Evolutionary conservation across 495 filamentous ascomycete species (phyloP), one percentile per base, ranked within the genome.

Genomic region (Niebla homalea): DNA sequence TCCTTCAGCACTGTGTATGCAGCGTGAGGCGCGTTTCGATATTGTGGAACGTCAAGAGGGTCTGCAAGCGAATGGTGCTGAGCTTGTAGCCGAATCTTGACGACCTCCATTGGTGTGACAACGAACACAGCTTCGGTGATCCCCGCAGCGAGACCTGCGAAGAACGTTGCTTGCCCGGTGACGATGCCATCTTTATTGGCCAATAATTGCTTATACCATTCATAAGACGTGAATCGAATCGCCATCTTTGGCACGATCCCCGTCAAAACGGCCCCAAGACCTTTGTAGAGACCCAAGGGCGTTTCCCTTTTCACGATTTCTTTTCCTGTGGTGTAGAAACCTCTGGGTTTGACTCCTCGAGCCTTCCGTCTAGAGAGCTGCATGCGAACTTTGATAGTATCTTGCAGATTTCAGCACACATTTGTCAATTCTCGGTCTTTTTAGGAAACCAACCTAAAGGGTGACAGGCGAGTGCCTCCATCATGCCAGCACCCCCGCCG

Each of bases 221-320:
- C 93, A 66, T 95, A 99, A 53, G 85, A 92, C 26, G 93, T 95
- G 70, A 99, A 99, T 16, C 92, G 87, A 60, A 97, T 97, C 48
- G 92, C 93, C 92, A 99, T 99, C 71, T 99, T 99, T 14, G 92
- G 92, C 32, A 99, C 82, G 67, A 99, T 99, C 51, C 92, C 92
- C 18, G 90, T 95, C 45, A 96, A 65, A 49, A 99, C 92, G 45
- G 92, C 92, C 29, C 92, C 92, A 11, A 99, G 75, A 59, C 92
- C 92, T 72, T 97, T 97, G 75, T 99, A 99, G 47, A 99, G 70
- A 48, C 82, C 92, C 32, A 99, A 64, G 1, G 89, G 85, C 21
- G 89, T 95, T 69, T 99, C 92, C 60, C 82, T 81, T 60, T 74
- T 77, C 36, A 92, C 81, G 57, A 99, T 96, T 36, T 96, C 87